Base-by-base conservation (phyloP, 352 stramenopile genomes). In the Globisporangium paddicum region DNA sequence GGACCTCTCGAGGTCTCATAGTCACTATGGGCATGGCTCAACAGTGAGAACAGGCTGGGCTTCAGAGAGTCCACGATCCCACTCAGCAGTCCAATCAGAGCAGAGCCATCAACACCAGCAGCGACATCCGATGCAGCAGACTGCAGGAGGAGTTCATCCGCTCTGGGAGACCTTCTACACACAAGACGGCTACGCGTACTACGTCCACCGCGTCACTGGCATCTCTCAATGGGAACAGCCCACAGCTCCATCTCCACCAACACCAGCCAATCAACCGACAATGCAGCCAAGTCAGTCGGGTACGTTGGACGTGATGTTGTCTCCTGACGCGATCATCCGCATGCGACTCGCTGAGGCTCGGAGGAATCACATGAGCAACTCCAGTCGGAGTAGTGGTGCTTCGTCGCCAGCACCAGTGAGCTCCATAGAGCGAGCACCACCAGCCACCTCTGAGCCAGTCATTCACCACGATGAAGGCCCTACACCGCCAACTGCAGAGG, bases 161-260 rank as follows among this genome's bases (percentile, higher is more conserved):
- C 49, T 77, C 35, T 94, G 81, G 79, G 79, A 91, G 13, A 87
- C 72, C 7, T 75, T 85, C 38, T 89, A 89, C 62, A 87, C 77
- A 0, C 58, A 82, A 42, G 76, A 94, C 45, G 85, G 85, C 5
- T 89, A 94, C 46, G 66, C 75, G 16, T 94, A 92, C 64, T 94
- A 90, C 50, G 79, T 93, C 16, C 86, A 91, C 64, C 69, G 68
- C 62, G 50, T 49, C 30, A 90, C 82, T 3, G 81, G 82, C 19
- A 60, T 77, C 26, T 94, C 85, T 0, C 85, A 91, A 55, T 94
- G 82, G 85, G 85, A 92, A 46, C 79, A 77, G n/a, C 82, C 85
- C 34, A 16, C 35, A 11, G 25, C 25, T 7, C 8, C 21, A 11
- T 25, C 58, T 8, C 46, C 48, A 53, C 28, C 37, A 54, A 18